phyloP scores from a whole-genome alignment of 2,329 filamentous ascomycete species.

The Exophiala sideris region DNA sequence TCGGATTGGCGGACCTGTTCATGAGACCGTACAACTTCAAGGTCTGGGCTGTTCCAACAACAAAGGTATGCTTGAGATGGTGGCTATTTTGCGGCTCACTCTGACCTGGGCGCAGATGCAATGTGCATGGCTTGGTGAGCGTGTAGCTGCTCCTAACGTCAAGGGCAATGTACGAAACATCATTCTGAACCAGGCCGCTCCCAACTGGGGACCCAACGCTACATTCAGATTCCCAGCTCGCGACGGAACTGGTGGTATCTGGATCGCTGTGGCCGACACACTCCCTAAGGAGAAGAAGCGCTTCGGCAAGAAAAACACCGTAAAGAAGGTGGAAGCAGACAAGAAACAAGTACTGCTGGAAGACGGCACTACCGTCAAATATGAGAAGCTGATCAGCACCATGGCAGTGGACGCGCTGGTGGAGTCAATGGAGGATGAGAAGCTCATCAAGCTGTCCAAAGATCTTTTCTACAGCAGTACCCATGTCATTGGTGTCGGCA shows the following conservation, averaged over 20 bases:
- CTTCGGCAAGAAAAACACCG: constrained; percentile 80
- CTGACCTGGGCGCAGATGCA: constrained; percentile 70
- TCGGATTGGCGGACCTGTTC: constrained; percentile 88
- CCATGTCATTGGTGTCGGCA: constrained; percentile 93
- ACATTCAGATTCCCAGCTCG: constrained; percentile 97
- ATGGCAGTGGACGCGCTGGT: constrained; percentile 92
- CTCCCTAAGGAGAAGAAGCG: constrained; percentile 86
- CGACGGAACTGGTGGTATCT: constrained; percentile 96
- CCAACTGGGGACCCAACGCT: constrained; percentile 96
- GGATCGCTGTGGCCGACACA: constrained; percentile 94
- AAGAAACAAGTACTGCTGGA: constrained; percentile 77
- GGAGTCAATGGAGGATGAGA: constrained; percentile 81
- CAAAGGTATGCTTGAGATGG: constrained; percentile 63
- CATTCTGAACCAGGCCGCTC: constrained; percentile 91
- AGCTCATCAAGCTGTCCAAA: constrained; percentile 79
- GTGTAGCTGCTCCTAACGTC: constrained; percentile 92
- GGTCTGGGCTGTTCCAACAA: constrained; percentile 98
- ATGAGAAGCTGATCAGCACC: constrained; percentile 89
- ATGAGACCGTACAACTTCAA: constrained; percentile 99
- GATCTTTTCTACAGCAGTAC: constrained; percentile 95
- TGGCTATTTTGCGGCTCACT: background rate
- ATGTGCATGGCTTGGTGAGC: constrained; percentile 97
- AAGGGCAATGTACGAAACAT: constrained; percentile 93
- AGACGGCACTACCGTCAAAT: constrained; percentile 84
- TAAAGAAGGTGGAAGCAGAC: constrained; percentile 81